Conservation (phyloP, 2,329 filamentous ascomycete genomes). For the Geosmithia putterillii region DNA sequence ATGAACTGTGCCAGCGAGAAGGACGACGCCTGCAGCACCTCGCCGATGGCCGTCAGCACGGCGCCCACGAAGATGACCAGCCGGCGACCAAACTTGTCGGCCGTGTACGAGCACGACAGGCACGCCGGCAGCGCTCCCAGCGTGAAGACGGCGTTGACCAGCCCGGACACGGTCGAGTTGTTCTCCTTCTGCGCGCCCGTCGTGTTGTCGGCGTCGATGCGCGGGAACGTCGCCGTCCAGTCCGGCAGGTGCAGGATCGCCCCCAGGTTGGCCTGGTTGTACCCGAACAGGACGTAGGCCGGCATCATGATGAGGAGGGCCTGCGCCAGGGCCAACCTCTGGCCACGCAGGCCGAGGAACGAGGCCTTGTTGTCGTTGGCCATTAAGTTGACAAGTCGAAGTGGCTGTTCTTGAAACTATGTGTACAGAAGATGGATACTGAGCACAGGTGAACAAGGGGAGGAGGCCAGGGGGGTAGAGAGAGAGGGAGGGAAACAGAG, state of each 20-base stretch:
- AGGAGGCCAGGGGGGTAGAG: too few species aligned
- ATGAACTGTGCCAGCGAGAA: not conserved
- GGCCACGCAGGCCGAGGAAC: slow-evolving; percentile 20
- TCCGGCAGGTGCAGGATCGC: slow-evolving; percentile 52
- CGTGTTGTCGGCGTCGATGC: slow-evolving; percentile 38
- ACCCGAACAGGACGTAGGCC: slow-evolving; percentile 33
- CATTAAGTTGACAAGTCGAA: too few species aligned
- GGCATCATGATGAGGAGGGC: slow-evolving; percentile 28
- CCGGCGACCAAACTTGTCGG: slow-evolving; percentile 46
- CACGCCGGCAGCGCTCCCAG: slow-evolving; percentile 46
- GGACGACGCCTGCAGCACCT: not conserved
- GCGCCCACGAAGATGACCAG: slow-evolving; percentile 32
- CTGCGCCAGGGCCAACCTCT: slow-evolving; percentile 21
- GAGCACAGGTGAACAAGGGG: too few species aligned
- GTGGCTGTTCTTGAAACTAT: too few species aligned
- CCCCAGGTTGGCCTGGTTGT: slow-evolving; percentile 59
- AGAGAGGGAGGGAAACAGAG: too few species aligned
- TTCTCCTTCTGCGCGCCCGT: slow-evolving; percentile 16
- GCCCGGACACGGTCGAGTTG: slow-evolving; percentile 31
- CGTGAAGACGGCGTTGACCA: slow-evolving; percentile 36
- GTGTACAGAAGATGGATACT: too few species aligned
- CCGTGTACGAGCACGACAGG: slow-evolving; percentile 25
- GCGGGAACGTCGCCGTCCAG: slow-evolving; percentile 40
- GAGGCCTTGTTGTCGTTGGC: not conserved
- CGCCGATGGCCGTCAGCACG: not conserved